Base-by-base conservation (phyloP, 2,329 filamentous ascomycete species). In the Paraphaeosphaeria minitans region DNA sequence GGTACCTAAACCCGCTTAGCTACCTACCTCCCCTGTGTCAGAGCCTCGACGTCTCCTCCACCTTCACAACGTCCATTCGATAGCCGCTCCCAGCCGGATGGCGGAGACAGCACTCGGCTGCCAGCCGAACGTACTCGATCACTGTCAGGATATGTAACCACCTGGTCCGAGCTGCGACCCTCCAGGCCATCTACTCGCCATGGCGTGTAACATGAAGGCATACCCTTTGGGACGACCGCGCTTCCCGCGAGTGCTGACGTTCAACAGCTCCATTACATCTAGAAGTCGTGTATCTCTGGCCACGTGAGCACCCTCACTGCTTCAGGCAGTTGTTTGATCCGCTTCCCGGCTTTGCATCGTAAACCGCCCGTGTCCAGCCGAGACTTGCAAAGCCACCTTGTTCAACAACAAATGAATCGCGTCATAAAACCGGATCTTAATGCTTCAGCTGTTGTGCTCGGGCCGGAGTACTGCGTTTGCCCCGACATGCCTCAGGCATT, bases 401-500 rank as follows among this genome's bases (percentile, higher is more conserved):
- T 57, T 62, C 65, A 49, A 56, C 53, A 54, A 59, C 37, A 55
- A 33, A 47, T 45, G 56, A 35, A 35, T 53, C 39, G 51, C 59
- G 53, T 63, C 61, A 59, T 62, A 50, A 37, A 47, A 46, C 24
- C 43, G 33, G n/a, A 43, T 43, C 53, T 39, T 51, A n/a, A 29
- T 47, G 42, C 16, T 41, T 19, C 50, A 55, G 49, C 49, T 47
- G 61, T 63, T 56, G 61, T 19, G 64, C 61, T 54, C 42, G 9
- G 42, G 22, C 52, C 55, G 37, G n/a, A 13, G 7, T 41, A 53
- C 37, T 43, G 56, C 49, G 57, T 43, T 54, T 59, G 59, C 61
- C 37, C 54, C 54, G 45, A 58, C 46, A 29, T 64, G 64, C 65
- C 62, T 65, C 60, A 60, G 58, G 43, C 58, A 69, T 73, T 70